Evolutionary conservation across 2,329 filamentous ascomycete genomes (phyloP).

Genomic region (Cytospora paraplurivora): DNA sequence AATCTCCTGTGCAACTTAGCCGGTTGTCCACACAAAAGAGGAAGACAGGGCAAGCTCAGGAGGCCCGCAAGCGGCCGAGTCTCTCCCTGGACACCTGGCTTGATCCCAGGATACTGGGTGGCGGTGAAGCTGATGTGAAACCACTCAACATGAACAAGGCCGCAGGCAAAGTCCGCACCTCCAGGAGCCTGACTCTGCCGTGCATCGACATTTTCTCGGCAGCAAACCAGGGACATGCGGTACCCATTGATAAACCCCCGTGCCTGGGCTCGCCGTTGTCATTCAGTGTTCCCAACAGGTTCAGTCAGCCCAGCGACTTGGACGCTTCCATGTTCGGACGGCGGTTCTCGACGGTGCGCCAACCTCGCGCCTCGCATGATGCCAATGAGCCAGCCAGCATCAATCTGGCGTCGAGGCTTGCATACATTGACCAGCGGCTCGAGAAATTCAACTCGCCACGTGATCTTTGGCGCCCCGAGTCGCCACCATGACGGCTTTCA

Average conservation of each 20-base stretch:
- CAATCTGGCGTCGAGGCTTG: slow-evolving; percentile 53
- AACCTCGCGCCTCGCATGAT: slow-evolving; percentile 41
- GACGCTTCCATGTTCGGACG: slow-evolving; percentile 49
- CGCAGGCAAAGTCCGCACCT: slow-evolving; percentile 22
- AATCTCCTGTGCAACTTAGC: slow-evolving; percentile 57
- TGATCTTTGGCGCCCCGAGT: slow-evolving; percentile 50
- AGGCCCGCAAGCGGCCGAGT: slow-evolving; percentile 58
- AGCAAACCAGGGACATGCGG: slow-evolving; percentile 31
- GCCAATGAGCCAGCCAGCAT: slow-evolving; percentile 41
- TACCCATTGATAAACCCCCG: slow-evolving; percentile 43
- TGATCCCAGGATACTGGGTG: slow-evolving; percentile 42
- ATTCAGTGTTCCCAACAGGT: slow-evolving; percentile 63
- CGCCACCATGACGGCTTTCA: slow-evolving; percentile 45
- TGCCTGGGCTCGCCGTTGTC: slow-evolving; percentile 64
- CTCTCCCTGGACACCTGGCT: slow-evolving; percentile 57
- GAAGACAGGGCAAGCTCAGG: slow-evolving; percentile 51
- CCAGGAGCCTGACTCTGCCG: slow-evolving; percentile 18
- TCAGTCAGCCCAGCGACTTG: slow-evolving; percentile 50
- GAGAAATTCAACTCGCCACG: slow-evolving; percentile 54
- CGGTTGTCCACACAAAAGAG: slow-evolving; percentile 59
- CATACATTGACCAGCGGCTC: slow-evolving; percentile 61
- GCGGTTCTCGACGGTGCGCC: slow-evolving; percentile 61
- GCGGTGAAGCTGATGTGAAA: slow-evolving; percentile 26
- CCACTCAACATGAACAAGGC: slow-evolving; percentile 37
- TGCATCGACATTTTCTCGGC: slow-evolving; percentile 18